Evolutionary conservation across 352 stramenopile species (phyloP).

Genomic region (Phytophthora quininea): DNA sequence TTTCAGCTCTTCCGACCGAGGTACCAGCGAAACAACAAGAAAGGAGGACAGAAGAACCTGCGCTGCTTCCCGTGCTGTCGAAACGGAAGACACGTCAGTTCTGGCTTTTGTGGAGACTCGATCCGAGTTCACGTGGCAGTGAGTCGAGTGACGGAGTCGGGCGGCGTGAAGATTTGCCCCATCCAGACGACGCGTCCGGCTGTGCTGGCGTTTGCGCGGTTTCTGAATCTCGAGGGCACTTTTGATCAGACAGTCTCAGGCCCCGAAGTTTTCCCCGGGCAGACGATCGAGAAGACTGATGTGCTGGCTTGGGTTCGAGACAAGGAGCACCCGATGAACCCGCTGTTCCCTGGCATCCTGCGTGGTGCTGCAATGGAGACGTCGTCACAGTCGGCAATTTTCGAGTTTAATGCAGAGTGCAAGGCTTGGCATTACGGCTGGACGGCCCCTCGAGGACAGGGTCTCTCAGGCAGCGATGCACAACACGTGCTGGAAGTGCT

Average conservation of each 20-base stretch:
- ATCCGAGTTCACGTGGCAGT: constrained; percentile 84
- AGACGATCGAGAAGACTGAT: constrained; percentile 78
- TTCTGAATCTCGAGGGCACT: constrained; percentile 74
- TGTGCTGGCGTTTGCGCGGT: constrained; percentile 71
- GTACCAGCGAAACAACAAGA: constrained; percentile 93
- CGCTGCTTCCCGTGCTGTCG: constrained; percentile 88
- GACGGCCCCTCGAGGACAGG: constrained; percentile 77
- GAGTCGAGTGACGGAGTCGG: constrained; percentile 74
- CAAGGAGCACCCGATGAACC: constrained; percentile 81
- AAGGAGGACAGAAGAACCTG: constrained; percentile 89
- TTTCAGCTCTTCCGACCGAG: constrained; percentile 80
- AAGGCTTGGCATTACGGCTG: constrained; percentile 92
- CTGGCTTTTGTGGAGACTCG: constrained; percentile 86
- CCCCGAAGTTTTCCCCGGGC: constrained; percentile 73
- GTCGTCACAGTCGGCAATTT: constrained; percentile 79
- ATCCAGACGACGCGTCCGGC: constrained; percentile 70
- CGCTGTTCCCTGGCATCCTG: constrained; percentile 75
- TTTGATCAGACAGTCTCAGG: constrained; percentile 76
- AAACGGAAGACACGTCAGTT: constrained; percentile 80
- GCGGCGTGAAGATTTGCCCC: constrained; percentile 82
- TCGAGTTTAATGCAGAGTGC: constrained; percentile 89
- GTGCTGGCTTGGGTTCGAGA: constrained; percentile 69
- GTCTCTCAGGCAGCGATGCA: constrained; percentile 74
- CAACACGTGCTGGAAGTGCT: constrained; percentile 81
- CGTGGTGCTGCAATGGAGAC: constrained; percentile 81